phyloP scores from a whole-genome alignment of 2,329 filamentous ascomycete genomes.

The Parascedosporium putredinis region DNA sequence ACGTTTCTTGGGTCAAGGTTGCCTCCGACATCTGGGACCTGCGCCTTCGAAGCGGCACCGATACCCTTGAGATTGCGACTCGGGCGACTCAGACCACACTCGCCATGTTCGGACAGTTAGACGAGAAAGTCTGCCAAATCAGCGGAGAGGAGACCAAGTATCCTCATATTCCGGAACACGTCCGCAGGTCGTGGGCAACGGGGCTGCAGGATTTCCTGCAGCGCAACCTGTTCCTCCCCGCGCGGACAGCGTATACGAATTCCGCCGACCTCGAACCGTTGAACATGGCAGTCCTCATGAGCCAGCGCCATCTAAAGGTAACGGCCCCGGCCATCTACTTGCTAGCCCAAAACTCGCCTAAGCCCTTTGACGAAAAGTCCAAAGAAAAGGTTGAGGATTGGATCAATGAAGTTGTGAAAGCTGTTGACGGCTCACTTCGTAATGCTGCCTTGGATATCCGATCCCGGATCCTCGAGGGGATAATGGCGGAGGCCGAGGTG shows the following conservation, averaged over 20 bases:
- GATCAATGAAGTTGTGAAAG: slow-evolving; percentile 25
- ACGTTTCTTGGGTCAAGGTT: slow-evolving; percentile 36
- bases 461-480: slow-evolving; percentile 17
- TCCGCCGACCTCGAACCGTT: slow-evolving; percentile 30
- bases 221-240: slow-evolving; percentile 40
- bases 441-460: slow-evolving; percentile 15
- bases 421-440: slow-evolving; percentile 19
- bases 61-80: slow-evolving; percentile 37
- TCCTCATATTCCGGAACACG: slow-evolving; percentile 2
- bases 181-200: slow-evolving; percentile 27
- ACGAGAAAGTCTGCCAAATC: slow-evolving; percentile 6
- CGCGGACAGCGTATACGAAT: slow-evolving; percentile 35
- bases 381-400: slow-evolving; percentile 22
- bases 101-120: slow-evolving; percentile 19
- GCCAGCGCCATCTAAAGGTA: slow-evolving; percentile 22
- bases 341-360: slow-evolving; percentile 19
- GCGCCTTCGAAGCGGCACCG: slow-evolving; percentile 37
- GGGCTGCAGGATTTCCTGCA: slow-evolving; percentile 39
- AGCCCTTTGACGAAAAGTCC: slow-evolving; percentile 10
- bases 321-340: slow-evolving; percentile 35
- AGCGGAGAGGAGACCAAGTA: not conserved
- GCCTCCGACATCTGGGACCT: slow-evolving; percentile 41
- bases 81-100: slow-evolving; percentile 29
- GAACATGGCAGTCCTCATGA: slow-evolving; percentile 28
- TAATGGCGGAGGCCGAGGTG: slow-evolving; percentile 23